Percentiles rank a stretch among this genome's conserved stretches.
Evolutionary conservation across 2,329 filamentous ascomycete species (phyloP).

Genomic region (Pseudocercospora crystallina): DNA sequence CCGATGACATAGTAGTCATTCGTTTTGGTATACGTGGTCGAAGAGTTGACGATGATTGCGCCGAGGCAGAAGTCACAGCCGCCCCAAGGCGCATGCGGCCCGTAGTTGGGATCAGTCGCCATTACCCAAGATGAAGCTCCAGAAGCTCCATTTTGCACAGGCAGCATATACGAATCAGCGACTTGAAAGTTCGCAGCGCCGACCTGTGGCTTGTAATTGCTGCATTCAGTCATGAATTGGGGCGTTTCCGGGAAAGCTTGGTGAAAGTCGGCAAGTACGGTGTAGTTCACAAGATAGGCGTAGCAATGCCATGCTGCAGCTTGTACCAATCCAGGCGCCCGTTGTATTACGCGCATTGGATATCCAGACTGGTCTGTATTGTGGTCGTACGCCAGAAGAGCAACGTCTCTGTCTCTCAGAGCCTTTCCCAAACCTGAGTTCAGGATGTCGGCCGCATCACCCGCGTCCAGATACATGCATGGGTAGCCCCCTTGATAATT

Average conservation of each 20-base stretch:
- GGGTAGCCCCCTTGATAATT: constrained; percentile 41
- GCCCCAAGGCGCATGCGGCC: constrained; percentile 44
- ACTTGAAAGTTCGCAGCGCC: constrained; percentile 21
- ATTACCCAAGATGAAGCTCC: constrained; percentile 49
- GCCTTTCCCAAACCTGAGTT: constrained; percentile 30
- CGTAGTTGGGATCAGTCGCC: constrained; percentile 45
- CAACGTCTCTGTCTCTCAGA: constrained; percentile 22
- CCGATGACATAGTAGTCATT: constrained; percentile 57
- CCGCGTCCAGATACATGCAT: constrained; percentile 39
- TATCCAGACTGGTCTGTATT: constrained; percentile 40
- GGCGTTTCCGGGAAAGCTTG: constrained; percentile 39
- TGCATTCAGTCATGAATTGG: constrained; percentile 55
- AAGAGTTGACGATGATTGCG: constrained; percentile 69
- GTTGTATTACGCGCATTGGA: constrained; percentile 36
- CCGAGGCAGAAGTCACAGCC: constrained; percentile 54
- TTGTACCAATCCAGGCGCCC: constrained; percentile 31
- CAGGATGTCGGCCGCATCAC: constrained; percentile 36
- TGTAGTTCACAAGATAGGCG: constrained; percentile 29
- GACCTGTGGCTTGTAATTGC: constrained; percentile 27
- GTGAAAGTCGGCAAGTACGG: constrained; percentile 44
- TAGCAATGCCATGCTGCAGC: constrained; percentile 44
- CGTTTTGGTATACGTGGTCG: constrained; percentile 46
- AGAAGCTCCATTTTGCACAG: constrained; percentile 47
- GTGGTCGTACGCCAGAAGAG: constrained; percentile 43
- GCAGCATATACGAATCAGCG: constrained; percentile 27